phyloP scores from a whole-genome alignment of 192 early-diverging fungal genomes.

The Backusella psychrophila region DNA sequence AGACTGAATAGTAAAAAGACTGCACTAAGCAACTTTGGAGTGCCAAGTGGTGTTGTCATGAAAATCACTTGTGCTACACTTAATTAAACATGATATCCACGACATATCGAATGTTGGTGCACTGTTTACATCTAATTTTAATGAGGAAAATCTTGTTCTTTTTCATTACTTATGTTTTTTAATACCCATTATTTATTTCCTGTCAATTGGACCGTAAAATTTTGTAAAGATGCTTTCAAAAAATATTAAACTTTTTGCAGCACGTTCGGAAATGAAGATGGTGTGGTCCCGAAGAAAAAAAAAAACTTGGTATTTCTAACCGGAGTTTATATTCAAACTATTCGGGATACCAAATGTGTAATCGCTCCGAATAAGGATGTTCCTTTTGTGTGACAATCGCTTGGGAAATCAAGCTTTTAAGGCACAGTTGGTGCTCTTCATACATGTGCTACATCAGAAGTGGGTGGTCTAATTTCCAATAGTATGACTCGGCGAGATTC shows the following conservation, averaged over 20 bases:
- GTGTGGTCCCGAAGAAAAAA: neutral
- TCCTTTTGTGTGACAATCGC: neutral
- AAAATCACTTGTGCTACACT: neutral
- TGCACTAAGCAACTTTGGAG: neutral
- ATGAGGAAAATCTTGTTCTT: neutral
- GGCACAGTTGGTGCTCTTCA: neutral
- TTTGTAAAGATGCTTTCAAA: neutral
- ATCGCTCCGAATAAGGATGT: neutral
- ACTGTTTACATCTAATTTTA: neutral
- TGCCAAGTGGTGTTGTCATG: neutral
- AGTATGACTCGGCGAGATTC: neutral
- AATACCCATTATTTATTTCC: neutral
- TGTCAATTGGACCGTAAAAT: neutral
- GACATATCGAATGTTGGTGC: neutral
- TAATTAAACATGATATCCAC: constrained; percentile 1
- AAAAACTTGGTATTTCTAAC: neutral
- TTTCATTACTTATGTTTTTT: neutral
- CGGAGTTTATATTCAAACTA: neutral
- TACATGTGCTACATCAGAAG: constrained; percentile 3
- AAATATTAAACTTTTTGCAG: neutral
- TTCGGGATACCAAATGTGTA: neutral
- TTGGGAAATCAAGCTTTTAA: constrained; percentile 6
- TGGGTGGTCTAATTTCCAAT: neutral
- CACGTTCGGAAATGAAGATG: neutral
- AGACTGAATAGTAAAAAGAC: neutral